Conservation (phyloP, 306 rosid genomes). For the Vicia faba region DNA sequence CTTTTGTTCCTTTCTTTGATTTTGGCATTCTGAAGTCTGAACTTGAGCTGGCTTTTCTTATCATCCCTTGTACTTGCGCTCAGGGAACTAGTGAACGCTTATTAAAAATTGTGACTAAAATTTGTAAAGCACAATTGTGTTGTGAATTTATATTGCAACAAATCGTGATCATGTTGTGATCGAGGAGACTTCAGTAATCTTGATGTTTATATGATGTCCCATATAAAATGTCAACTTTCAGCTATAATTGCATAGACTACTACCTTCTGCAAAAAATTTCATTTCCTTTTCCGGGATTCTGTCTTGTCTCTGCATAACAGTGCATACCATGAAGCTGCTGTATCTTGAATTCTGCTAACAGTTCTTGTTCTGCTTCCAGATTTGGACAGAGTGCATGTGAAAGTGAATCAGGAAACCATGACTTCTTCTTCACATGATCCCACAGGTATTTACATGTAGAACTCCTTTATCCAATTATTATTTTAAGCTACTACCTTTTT, state of each 20-base stretch:
- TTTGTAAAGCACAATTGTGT: background rate
- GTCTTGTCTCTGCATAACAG: constrained; percentile 9
- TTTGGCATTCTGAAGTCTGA: no score
- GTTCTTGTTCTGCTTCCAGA: constrained; percentile 43
- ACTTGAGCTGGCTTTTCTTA: background rate
- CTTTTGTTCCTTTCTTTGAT: background rate
- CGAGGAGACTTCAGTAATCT: background rate
- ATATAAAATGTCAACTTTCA: no score
- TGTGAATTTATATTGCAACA: background rate
- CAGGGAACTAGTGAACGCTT: background rate
- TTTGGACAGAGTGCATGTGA: constrained; percentile 39
- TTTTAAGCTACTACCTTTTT: constrained; percentile 6
- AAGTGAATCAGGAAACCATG: constrained; percentile 46
- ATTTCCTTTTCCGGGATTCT: constrained; percentile 16
- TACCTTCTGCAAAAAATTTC: background rate
- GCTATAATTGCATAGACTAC: background rate
- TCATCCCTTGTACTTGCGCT: background rate
- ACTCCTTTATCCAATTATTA: constrained; percentile 7
- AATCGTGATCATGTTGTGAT: background rate
- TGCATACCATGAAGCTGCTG: constrained; percentile 6
- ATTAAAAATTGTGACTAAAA: background rate
- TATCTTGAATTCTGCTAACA: constrained; percentile 35
- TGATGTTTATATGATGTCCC: no score
- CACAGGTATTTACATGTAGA: constrained; percentile 40
- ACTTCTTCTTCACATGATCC: constrained; percentile 44